A percentile compares a stretch with the other conserved stretches of the same genome.
Conservation (phyloP, 345 rosid species). For the Brassica incana region DNA sequence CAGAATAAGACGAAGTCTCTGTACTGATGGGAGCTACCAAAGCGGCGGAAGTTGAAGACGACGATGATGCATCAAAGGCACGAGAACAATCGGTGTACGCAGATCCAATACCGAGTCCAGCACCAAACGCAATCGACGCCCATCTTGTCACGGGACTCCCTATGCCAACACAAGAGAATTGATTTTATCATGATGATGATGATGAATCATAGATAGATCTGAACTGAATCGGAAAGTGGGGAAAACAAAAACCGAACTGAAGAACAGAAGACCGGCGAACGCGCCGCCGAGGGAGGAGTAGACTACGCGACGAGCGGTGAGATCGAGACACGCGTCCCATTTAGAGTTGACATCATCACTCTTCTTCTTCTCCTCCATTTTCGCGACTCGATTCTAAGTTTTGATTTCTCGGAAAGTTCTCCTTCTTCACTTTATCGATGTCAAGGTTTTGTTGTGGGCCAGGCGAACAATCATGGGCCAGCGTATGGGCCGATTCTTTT, state of each 20-base stretch:
- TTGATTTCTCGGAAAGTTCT: slow-evolving; percentile 11
- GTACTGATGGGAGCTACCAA: slow-evolving; percentile 45
- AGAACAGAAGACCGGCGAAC: slow-evolving; percentile 78
- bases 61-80: slow-evolving; percentile 48
- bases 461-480: slow-evolving; percentile 16
- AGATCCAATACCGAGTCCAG: slow-evolving; percentile 92
- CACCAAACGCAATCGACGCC: slow-evolving; percentile 92
- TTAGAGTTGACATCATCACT: slow-evolving; percentile 64
- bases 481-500: neutral
- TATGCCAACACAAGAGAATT: slow-evolving; percentile 18
- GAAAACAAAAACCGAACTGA: slow-evolving; percentile 52
- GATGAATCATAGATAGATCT: neutral
- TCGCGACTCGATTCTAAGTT: slow-evolving; percentile 7
- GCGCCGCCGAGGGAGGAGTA: slow-evolving; percentile 88
- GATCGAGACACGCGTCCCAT: slow-evolving; percentile 94
- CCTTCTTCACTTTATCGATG: slow-evolving; percentile 12
- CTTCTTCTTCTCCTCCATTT: slow-evolving; percentile 46
- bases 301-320: slow-evolving; percentile 73
- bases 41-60: slow-evolving; percentile 46
- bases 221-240: slow-evolving; percentile 9
- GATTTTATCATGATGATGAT: neutral
- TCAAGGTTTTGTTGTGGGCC: slow-evolving; percentile 18
- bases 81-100: slow-evolving; percentile 78
- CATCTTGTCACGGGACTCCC: slow-evolving; percentile 88
- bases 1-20: slow-evolving; percentile 32